A percentile compares a stretch with the other conserved stretches of the same genome.
Evolutionary conservation across 2,329 filamentous ascomycete species (phyloP).

Genomic region (Phaeoacremonium minimum): DNA sequence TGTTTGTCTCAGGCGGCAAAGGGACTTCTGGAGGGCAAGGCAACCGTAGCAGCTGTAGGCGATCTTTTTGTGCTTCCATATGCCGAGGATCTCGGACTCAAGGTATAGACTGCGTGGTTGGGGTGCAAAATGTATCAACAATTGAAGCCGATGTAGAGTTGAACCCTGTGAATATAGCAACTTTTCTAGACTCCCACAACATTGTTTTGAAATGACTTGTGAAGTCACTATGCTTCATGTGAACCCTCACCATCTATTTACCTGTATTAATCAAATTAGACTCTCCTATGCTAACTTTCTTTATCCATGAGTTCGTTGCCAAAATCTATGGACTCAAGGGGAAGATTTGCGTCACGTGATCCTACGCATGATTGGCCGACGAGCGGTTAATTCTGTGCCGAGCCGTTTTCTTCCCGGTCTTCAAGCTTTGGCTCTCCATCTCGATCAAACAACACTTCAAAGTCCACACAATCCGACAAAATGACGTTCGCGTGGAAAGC

Average conservation of each 20-base stretch:
- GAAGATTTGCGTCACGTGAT: no score
- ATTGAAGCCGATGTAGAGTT: slow-evolving; percentile 31
- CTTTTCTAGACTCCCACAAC: slow-evolving; percentile 33
- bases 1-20: slow-evolving; percentile 68
- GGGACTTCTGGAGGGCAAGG: slow-evolving; percentile 81
- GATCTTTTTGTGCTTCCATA: slow-evolving; percentile 89
- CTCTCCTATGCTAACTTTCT: no score
- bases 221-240: no score
- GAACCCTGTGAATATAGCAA: slow-evolving; percentile 41
- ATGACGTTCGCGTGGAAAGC: slow-evolving; percentile 99
- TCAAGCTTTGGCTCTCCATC: slow-evolving; percentile 21
- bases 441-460: slow-evolving; percentile 17
- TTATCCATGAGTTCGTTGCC: no score
- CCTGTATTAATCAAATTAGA: no score
- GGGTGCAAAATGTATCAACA: slow-evolving; percentile 35
- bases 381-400: no score
- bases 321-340: no score
- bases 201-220: no score
- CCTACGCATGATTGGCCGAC: no score
- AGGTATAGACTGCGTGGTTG: slow-evolving; percentile 63
- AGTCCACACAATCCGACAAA: slow-evolving; percentile 43
- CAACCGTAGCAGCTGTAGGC: slow-evolving; percentile 83
- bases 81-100: slow-evolving; percentile 89
- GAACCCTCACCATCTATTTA: no score
- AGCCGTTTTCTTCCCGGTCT: no score